These are phyloP conservation scores for Colletotrichum cordylinicola DNA, from an alignment of 2,329 filamentous ascomycete genomes.

Conservation along the genomic window DNA sequence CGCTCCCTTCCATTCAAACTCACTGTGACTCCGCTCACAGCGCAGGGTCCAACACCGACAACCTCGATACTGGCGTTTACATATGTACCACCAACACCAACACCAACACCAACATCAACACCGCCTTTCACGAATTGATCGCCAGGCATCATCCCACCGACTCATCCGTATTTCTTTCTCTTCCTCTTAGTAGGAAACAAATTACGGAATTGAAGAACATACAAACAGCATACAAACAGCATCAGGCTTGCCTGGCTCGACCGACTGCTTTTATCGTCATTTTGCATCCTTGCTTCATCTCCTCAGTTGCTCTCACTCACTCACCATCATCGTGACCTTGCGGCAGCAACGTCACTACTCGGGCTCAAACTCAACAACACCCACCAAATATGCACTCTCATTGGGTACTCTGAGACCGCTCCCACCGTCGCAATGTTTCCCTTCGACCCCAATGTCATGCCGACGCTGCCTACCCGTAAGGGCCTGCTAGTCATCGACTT, in stretches of 20 bases:
- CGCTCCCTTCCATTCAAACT: neutral
- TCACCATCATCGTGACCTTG: neutral
- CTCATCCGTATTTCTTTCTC: neutral
- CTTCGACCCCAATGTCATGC: conserved; percentile 61
- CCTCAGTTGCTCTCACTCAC: neutral
- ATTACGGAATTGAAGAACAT: neutral
- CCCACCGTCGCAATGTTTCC: conserved; percentile 51
- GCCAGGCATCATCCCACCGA: neutral
- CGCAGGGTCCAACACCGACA: neutral
- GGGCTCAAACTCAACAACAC: neutral
- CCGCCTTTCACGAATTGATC: neutral
- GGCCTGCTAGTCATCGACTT: conserved; percentile 86
- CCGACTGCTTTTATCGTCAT: neutral
- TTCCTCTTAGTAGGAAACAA: neutral
- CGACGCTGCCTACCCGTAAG: conserved; percentile 63
- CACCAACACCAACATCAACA: neutral
- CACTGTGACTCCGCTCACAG: neutral
- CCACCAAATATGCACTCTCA: neutral
- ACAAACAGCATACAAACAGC: neutral
- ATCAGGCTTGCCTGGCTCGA: neutral
- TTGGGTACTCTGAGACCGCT: neutral
- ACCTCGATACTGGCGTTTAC: neutral
- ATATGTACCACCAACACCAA: neutral
- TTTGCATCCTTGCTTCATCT: neutral
- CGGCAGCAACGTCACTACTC: neutral